Percentiles rank a stretch among this genome's conserved stretches.
Evolutionary conservation across 179 eudicot species (phyloP).

Genomic region (Actinidia arguta): DNA sequence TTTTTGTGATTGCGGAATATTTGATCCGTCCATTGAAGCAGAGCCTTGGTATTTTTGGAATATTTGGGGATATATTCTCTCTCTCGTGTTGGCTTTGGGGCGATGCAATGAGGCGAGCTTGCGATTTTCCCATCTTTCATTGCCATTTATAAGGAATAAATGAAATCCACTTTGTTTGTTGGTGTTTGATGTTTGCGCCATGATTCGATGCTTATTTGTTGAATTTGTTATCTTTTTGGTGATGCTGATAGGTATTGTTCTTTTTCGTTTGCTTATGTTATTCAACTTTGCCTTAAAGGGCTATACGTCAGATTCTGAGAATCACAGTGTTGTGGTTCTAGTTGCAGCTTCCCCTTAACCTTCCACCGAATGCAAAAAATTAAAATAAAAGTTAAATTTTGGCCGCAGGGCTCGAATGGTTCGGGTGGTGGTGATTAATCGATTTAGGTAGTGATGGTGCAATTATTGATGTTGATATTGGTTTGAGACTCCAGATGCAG

Average conservation of each 20-base stretch:
- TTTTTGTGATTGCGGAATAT: not conserved
- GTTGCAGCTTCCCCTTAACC: not conserved
- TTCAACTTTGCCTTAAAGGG: not conserved
- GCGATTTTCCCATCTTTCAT: not conserved
- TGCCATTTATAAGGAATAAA: not conserved
- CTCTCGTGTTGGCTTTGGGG: not conserved
- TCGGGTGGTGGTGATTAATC: not conserved
- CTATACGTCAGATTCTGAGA: not conserved
- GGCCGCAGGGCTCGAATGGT: not conserved
- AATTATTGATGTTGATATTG: not conserved
- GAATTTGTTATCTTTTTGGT: not conserved
- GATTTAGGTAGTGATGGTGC: not conserved
- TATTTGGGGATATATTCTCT: not conserved
- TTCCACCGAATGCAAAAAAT: not conserved
- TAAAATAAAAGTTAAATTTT: not conserved
- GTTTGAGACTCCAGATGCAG: not conserved
- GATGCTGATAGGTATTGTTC: not conserved
- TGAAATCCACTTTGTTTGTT: not conserved
- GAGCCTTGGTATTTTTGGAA: not conserved
- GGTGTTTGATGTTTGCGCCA: not conserved
- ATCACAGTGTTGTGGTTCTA: not conserved
- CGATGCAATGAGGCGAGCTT: not conserved
- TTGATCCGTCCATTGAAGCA: not conserved
- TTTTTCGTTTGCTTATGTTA: not conserved
- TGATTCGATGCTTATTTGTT: not conserved